phyloP scores from a whole-genome alignment of 1,139 yeast genomes.

The Oligophagozyma castellii region DNA sequence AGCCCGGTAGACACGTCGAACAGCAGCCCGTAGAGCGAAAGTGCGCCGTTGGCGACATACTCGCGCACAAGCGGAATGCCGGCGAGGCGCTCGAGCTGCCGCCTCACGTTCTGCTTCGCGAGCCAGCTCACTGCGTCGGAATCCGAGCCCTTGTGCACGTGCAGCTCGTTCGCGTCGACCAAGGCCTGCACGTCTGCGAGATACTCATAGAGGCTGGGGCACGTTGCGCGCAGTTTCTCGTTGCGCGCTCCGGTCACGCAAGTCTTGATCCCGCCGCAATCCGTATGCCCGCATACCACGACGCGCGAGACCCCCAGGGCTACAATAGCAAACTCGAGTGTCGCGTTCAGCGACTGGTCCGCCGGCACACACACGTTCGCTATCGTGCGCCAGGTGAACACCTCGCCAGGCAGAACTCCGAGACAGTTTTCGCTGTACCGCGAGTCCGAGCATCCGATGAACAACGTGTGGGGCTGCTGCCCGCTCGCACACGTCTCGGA shows the following conservation, averaged over 20 bases:
- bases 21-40: slow-evolving; percentile 68
- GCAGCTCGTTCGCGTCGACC: not conserved
- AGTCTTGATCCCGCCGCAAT: slow-evolving; percentile 94
- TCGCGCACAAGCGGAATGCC: slow-evolving; percentile 59
- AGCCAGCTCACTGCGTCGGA: not conserved
- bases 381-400: slow-evolving; percentile 85
- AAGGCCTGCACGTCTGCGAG: slow-evolving; percentile 39
- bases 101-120: slow-evolving; percentile 51
- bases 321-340: slow-evolving; percentile 82
- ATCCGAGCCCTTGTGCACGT: not conserved
- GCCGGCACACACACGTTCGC: slow-evolving; percentile 67
- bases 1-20: slow-evolving; percentile 87
- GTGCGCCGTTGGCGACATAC: slow-evolving; percentile 55
- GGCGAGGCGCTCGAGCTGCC: slow-evolving; percentile 38
- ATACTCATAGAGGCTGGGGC: slow-evolving; percentile 24
- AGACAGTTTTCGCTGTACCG: slow-evolving; percentile 74
- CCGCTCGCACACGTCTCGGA: slow-evolving; percentile 61
- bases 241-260: slow-evolving; percentile 45
- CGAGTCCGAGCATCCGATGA: slow-evolving; percentile 96
- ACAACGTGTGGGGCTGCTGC: slow-evolving; percentile 83
- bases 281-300: slow-evolving; percentile 93
- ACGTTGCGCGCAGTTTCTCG: slow-evolving; percentile 37
- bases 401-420: slow-evolving; percentile 82
- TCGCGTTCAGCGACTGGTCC: slow-evolving; percentile 70
- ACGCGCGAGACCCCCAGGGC: slow-evolving; percentile 73